Conservation (phyloP, 768 basidiomycete species). For the Gymnopilus junonius region DNA sequence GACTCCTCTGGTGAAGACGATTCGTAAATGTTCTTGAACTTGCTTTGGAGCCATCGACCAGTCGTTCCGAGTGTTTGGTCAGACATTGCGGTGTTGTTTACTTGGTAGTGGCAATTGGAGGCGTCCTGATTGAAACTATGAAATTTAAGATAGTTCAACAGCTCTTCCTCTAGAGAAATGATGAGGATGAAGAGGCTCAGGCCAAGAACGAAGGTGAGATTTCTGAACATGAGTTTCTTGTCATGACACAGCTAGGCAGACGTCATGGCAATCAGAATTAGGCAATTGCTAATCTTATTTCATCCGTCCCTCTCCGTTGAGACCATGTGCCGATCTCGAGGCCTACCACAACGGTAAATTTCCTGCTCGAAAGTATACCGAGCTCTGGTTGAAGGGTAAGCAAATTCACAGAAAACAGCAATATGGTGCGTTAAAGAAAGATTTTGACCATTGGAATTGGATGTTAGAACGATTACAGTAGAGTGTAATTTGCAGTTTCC, state of each 20-base stretch:
- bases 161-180: background rate
- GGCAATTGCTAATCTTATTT: background rate
- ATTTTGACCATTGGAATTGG: too few relatives aligned
- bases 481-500: too few relatives aligned
- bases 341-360: too few relatives aligned
- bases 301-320: too few relatives aligned
- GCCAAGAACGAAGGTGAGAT: background rate
- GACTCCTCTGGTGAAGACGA: background rate
- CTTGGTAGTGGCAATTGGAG: background rate
- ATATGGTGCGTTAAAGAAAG: too few relatives aligned
- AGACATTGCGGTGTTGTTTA: background rate
- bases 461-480: too few relatives aligned
- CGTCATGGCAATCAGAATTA: too few relatives aligned
- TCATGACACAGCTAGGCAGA: background rate
- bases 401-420: too few relatives aligned
- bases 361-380: too few relatives aligned
- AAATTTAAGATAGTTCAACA: background rate
- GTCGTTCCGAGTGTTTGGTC: background rate
- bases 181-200: background rate
- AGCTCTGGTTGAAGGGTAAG: too few relatives aligned
- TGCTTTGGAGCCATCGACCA: conserved; percentile 8
- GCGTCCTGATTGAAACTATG: too few relatives aligned
- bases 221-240: background rate
- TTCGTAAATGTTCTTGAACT: conserved; percentile 9
- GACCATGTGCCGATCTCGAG: too few relatives aligned